A percentile compares a stretch with the other conserved stretches of the same genome.
These are phyloP conservation scores for Artemisia annua DNA, from an alignment of 129 eudicot genomes.

Conservation along the genomic window DNA sequence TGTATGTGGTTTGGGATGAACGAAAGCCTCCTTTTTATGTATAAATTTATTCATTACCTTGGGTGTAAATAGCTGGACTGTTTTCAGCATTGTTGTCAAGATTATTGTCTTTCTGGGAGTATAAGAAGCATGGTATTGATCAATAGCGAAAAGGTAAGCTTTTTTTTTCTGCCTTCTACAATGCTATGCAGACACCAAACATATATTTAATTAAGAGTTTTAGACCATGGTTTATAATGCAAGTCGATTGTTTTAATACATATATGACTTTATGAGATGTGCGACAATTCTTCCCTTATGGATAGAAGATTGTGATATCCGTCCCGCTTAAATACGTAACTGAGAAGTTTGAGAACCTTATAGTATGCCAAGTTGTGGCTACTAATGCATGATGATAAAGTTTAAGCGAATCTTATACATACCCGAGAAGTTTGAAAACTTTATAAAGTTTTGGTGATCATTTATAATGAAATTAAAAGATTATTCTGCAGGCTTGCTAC, in stretches of 20 bases:
- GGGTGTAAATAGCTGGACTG: constrained; percentile 1
- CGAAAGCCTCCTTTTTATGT: constrained; percentile 1
- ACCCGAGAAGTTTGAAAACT: no score
- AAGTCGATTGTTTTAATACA: neutral
- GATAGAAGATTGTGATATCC: no score
- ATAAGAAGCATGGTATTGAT: constrained; percentile 15
- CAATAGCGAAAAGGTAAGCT: neutral
- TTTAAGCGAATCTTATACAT: no score
- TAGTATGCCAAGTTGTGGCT: no score
- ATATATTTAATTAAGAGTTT: neutral
- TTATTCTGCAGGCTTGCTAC: no score
- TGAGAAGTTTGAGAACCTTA: no score
- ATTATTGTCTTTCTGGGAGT: constrained; percentile 18
- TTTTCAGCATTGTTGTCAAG: constrained; percentile 7
- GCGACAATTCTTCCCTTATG: no score
- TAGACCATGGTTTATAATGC: neutral
- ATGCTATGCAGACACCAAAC: neutral
- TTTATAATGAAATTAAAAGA: no score
- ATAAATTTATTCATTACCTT: constrained; percentile 16
- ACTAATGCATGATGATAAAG: no score
- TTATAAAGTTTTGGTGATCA: no score
- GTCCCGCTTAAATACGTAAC: no score
- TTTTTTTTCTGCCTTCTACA: constrained; percentile 13
- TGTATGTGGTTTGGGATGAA: constrained; percentile 18
- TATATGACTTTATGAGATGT: no score